phyloP scores from a whole-genome alignment of 1,139 yeast genomes.

The Hansenula sp. region DNA sequence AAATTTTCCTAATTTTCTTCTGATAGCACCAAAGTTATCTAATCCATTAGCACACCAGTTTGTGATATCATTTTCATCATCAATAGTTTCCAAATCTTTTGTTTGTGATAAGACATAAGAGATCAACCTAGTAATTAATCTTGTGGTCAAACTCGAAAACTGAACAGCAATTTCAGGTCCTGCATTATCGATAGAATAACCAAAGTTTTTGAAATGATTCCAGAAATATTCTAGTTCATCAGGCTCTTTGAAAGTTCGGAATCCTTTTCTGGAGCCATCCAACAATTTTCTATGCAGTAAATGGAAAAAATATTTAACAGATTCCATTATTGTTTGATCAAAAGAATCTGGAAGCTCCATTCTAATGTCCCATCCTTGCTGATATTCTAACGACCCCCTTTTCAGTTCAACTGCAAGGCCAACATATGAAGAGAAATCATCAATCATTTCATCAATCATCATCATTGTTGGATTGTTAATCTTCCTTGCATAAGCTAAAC shows the following conservation, averaged over 20 bases:
- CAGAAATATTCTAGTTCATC: slow-evolving; percentile 83
- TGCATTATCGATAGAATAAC: slow-evolving; percentile 74
- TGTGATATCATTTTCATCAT: slow-evolving; percentile 55
- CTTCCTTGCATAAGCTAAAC: slow-evolving; percentile 76
- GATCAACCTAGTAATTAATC: slow-evolving; percentile 65
- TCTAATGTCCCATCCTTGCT: slow-evolving; percentile 72
- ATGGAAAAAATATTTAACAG: slow-evolving; percentile 69
- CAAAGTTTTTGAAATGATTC: slow-evolving; percentile 70
- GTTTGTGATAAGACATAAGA: slow-evolving; percentile 73
- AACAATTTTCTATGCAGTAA: slow-evolving; percentile 72
- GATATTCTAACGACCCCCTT: slow-evolving; percentile 66
- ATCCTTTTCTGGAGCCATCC: slow-evolving; percentile 69
- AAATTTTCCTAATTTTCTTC: slow-evolving; percentile 81
- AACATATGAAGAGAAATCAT: slow-evolving; percentile 76
- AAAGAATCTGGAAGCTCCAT: slow-evolving; percentile 66
- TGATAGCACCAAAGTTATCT: slow-evolving; percentile 80
- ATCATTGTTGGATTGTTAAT: slow-evolving; percentile 85
- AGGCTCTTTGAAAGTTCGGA: slow-evolving; percentile 87
- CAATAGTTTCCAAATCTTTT: slow-evolving; percentile 53
- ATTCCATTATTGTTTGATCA: slow-evolving; percentile 69
- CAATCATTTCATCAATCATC: slow-evolving; percentile 95
- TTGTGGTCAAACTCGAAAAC: slow-evolving; percentile 60
- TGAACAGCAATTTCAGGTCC: slow-evolving; percentile 80
- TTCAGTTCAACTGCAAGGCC: slow-evolving; percentile 75
- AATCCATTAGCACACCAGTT: slow-evolving; percentile 81